A percentile compares a stretch with the other conserved stretches of the same genome.
Conservation (phyloP, 208 protist species). For the Tritrichomonas foetus region DNA sequence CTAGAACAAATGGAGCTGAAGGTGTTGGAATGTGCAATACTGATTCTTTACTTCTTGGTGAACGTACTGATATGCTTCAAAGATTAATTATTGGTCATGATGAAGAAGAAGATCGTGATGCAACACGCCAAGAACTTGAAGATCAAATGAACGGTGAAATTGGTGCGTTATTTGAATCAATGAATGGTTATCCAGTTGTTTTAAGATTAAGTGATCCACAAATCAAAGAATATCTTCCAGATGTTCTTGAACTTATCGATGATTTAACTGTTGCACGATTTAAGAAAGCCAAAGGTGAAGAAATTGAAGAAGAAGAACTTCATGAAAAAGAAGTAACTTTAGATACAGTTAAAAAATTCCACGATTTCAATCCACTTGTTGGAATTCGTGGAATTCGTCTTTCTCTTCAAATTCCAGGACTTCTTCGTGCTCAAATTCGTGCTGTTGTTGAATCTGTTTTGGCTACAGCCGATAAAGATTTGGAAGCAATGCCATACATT, state of each 20-base stretch:
- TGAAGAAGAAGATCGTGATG: not conserved
- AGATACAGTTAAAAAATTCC: not conserved
- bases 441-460: not conserved
- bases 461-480: not conserved
- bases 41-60: not conserved
- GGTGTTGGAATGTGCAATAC: not conserved
- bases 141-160: not conserved
- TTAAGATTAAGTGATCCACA: constrained; percentile 85
- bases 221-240: constrained; percentile 85
- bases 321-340: not conserved
- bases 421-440: constrained; percentile 81
- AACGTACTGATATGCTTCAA: not conserved
- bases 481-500: not conserved
- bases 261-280: constrained; percentile 59
- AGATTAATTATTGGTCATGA: not conserved
- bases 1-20: not conserved
- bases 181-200: constrained; percentile 73
- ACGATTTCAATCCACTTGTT: constrained; percentile 87
- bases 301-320: constrained; percentile 66
- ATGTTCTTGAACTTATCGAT: constrained; percentile 62
- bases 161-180: constrained; percentile 69
- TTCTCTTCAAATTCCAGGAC: constrained; percentile 78
- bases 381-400: constrained; percentile 80
- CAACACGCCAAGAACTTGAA: not conserved
- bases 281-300: constrained; percentile 60